Evolutionary conservation across 2,329 filamentous ascomycete species (phyloP).

Genomic region (Scytalidium sp.): DNA sequence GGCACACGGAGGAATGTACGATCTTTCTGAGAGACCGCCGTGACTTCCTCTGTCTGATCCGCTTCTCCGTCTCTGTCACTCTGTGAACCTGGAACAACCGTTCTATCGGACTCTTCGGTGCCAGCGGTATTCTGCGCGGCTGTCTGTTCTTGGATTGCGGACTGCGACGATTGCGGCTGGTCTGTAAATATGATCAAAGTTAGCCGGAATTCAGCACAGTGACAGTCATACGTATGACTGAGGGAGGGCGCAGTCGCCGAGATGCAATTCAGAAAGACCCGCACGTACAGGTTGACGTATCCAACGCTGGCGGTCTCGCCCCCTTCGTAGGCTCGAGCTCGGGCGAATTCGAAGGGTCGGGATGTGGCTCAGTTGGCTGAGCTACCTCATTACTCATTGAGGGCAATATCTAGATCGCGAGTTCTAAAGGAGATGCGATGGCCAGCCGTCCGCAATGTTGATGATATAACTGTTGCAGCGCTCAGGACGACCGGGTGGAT

Average conservation of each 20-base stretch:
- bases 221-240: neutral
- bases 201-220: conserved; percentile 10
- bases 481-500: neutral
- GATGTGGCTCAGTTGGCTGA: conserved; percentile 30
- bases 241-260: neutral
- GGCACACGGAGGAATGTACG: conserved; percentile 55
- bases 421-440: neutral
- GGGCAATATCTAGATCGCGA: conserved; percentile 21
- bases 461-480: neutral
- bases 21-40: conserved; percentile 35
- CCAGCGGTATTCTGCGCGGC: conserved; percentile 25
- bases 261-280: neutral
- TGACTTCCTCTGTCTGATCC: conserved; percentile 17
- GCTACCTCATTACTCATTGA: conserved; percentile 34
- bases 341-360: conserved; percentile 23
- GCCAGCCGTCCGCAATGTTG: neutral
- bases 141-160: conserved; percentile 23
- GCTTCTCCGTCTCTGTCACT: conserved; percentile 20
- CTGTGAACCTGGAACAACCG: conserved; percentile 19
- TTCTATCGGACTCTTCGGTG: conserved; percentile 25
- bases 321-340: conserved; percentile 23
- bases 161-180: conserved; percentile 24
- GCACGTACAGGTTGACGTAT: conserved; percentile 28
- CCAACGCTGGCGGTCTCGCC: conserved; percentile 24
- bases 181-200: conserved; percentile 20